Percentiles rank a stretch among this genome's conserved stretches.
phyloP scores from a whole-genome alignment of 2,329 filamentous ascomycete species.

The Exophiala mesophila region DNA sequence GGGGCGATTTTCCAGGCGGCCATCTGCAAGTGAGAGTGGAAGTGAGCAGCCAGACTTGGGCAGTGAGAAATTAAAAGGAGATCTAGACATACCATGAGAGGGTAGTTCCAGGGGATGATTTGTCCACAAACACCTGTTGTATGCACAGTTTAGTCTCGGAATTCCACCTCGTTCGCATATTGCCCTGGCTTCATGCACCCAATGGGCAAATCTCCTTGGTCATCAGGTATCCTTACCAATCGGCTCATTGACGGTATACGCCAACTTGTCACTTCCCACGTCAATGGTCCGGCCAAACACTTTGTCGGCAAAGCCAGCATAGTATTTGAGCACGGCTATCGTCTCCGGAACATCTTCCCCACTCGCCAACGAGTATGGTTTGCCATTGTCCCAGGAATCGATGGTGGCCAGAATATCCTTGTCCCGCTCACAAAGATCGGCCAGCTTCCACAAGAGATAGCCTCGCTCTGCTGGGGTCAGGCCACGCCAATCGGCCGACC shows the following conservation, averaged over 20 bases:
- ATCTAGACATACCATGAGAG: too few relatives aligned
- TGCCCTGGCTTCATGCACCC: too few relatives aligned
- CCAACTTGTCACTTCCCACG: slow-evolving; percentile 69
- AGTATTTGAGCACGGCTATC: slow-evolving; percentile 69
- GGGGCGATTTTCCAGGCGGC: slow-evolving; percentile 63
- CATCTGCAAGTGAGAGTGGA: too few relatives aligned
- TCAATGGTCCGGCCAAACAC: slow-evolving; percentile 73
- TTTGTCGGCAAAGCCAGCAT: slow-evolving; percentile 75
- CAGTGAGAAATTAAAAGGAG: too few relatives aligned
- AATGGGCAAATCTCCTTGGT: too few relatives aligned
- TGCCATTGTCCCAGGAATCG: slow-evolving; percentile 78
- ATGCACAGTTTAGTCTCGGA: too few relatives aligned
- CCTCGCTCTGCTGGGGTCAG: slow-evolving; percentile 34
- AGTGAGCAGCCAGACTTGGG: too few relatives aligned
- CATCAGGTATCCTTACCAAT: too few relatives aligned
- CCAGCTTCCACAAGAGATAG: slow-evolving; percentile 42
- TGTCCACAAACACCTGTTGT: slow-evolving; percentile 72
- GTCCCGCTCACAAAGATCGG: slow-evolving; percentile 61
- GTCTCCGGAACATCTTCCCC: slow-evolving; percentile 68
- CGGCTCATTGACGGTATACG: slow-evolving; percentile 77
- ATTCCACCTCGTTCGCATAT: too few relatives aligned
- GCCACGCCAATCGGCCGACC: slow-evolving; percentile 50
- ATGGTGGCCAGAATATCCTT: slow-evolving; percentile 58
- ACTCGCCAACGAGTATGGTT: slow-evolving; percentile 63
- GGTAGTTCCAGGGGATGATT: slow-evolving; percentile 78